Percentiles rank a stretch among this genome's conserved stretches.
These are phyloP conservation scores for Schizonepeta tenuifolia DNA, from an alignment of 257 asterid species.

Conservation along the genomic window DNA sequence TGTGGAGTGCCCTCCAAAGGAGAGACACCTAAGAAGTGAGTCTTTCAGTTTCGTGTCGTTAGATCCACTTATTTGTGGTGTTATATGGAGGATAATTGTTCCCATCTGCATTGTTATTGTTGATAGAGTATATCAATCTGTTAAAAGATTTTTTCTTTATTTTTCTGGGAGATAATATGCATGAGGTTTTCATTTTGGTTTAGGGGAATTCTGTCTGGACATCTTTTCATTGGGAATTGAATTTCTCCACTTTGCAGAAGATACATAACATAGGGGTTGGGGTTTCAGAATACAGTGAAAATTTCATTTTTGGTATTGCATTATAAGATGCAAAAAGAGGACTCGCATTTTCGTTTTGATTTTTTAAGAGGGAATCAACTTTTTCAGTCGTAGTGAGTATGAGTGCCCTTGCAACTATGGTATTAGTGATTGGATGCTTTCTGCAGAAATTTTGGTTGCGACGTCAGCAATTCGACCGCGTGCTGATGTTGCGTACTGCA, in stretches of 20 bases:
- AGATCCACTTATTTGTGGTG: conserved; percentile 42
- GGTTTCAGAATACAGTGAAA: background rate
- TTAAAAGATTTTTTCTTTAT: background rate
- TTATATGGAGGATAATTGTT: conserved; percentile 24
- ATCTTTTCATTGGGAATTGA: background rate
- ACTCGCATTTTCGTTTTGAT: conserved; percentile 13
- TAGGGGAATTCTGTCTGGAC: background rate
- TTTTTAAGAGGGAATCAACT: conserved; percentile 5
- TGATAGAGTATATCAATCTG: background rate
- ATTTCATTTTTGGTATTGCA: conserved; percentile 3
- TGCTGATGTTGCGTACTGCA: conserved; percentile 98
- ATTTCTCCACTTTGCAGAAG: conserved; percentile 18
- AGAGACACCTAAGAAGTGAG: conserved; percentile 95
- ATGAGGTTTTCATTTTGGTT: conserved; percentile 8
- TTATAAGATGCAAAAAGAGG: conserved; percentile 19
- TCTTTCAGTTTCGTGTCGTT: conserved; percentile 27
- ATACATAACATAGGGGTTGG: background rate
- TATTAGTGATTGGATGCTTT: conserved; percentile 47
- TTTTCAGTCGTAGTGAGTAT: conserved; percentile 27
- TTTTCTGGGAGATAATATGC: conserved; percentile 9
- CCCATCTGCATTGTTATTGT: background rate
- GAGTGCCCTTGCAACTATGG: conserved; percentile 40
- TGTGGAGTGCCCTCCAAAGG: conserved; percentile 97
- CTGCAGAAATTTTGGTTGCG: conserved; percentile 92
- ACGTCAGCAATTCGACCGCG: conserved; percentile 91